Conservation (phyloP, 208 protist genomes). For the Leishmania aethiopica region DNA sequence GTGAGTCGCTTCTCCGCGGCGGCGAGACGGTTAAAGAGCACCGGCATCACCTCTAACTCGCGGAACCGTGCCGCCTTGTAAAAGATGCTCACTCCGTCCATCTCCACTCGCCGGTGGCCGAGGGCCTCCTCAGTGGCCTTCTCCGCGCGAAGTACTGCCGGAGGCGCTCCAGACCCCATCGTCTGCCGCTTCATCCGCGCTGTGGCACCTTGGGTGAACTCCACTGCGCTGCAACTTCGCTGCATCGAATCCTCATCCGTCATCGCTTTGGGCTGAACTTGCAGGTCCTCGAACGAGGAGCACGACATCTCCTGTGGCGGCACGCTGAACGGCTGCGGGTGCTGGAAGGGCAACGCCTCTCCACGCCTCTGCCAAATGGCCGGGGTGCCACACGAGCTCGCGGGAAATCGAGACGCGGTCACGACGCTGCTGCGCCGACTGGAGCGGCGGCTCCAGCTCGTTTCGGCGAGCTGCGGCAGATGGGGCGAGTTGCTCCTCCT, state of each 20-base stretch:
- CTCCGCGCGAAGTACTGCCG: not conserved
- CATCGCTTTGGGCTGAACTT: not conserved
- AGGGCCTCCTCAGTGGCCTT: not conserved
- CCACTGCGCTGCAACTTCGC: not conserved
- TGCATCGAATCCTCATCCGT: not conserved
- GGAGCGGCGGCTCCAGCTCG: not conserved
- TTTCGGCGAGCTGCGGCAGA: conserved; percentile 9
- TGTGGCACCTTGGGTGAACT: not conserved
- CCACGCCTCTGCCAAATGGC: not conserved
- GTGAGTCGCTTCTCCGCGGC: conserved; percentile 52
- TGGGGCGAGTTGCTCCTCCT: not conserved
- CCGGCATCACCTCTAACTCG: conserved; percentile 53
- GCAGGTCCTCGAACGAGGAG: not conserved
- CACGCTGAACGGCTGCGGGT: not conserved
- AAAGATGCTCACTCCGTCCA: conserved; percentile 87
- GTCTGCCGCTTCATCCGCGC: not conserved
- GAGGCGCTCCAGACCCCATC: not conserved
- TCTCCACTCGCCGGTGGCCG: conserved; percentile 55
- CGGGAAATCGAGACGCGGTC: not conserved
- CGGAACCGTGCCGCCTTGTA: conserved; percentile 69
- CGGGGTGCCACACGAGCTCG: not conserved
- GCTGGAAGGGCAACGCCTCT: not conserved
- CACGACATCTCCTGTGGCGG: not conserved
- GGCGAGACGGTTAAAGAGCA: conserved; percentile 81
- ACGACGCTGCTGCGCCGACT: not conserved